Percentiles rank a stretch among this genome's conserved stretches.
phyloP scores from a whole-genome alignment of 2,329 filamentous ascomycete genomes.

The Verticillium alfalfae region DNA sequence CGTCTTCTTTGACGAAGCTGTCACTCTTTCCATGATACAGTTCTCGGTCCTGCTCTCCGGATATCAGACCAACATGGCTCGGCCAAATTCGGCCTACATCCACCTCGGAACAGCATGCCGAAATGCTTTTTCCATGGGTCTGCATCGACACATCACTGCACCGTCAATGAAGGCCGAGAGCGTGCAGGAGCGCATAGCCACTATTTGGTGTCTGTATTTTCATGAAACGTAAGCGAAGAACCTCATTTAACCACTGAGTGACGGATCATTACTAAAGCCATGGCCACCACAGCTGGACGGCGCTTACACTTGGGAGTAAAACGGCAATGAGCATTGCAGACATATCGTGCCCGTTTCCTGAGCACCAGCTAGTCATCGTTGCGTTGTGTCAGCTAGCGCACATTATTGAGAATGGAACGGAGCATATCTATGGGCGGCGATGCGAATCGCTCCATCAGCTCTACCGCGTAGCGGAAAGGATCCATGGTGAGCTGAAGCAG shows the following conservation, averaged over 20 bases:
- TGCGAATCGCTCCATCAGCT: slow-evolving; percentile 18
- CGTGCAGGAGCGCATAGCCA: slow-evolving; percentile 16
- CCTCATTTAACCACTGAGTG: too few species aligned
- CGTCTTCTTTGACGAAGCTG: slow-evolving; percentile 18
- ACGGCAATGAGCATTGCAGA: too few species aligned
- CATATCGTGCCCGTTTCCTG: too few species aligned
- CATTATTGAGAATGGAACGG: too few species aligned
- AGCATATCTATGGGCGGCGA: slow-evolving; percentile 15
- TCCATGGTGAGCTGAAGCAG: too few species aligned
- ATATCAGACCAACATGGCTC: slow-evolving; percentile 20
- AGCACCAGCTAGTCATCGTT: too few species aligned
- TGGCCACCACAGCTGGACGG: too few species aligned
- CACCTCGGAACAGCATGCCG: slow-evolving; percentile 19
- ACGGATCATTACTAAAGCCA: too few species aligned
- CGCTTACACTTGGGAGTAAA: too few species aligned
- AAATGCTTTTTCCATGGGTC: slow-evolving; percentile 20
- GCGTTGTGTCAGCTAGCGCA: too few species aligned
- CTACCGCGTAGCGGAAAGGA: slow-evolving; percentile 13
- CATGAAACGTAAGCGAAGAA: slow-evolving; percentile 16
- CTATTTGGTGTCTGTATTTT: slow-evolving; percentile 21
- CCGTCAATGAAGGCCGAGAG: slow-evolving; percentile 10
- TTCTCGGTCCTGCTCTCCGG: slow-evolving; percentile 18
- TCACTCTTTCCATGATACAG: slow-evolving; percentile 23
- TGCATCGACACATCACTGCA: slow-evolving; percentile 17
- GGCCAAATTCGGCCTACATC: slow-evolving; percentile 20